These are phyloP conservation scores for Irpex sp. DNA, from an alignment of 1,284 basidiomycete genomes.

Conservation along the genomic window DNA sequence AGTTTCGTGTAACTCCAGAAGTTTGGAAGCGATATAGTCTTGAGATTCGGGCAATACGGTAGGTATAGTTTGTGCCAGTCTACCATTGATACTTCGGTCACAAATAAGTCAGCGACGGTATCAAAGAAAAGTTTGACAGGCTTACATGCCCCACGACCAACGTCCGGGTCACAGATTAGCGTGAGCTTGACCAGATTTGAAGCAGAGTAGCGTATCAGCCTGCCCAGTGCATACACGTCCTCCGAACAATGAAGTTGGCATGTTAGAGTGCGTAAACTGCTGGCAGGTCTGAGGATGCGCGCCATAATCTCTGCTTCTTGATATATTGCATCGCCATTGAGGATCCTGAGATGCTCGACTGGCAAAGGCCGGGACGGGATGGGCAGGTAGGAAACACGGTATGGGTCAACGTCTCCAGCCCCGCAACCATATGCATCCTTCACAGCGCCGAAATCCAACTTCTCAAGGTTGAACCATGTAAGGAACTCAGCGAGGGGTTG, in stretches of 20 bases:
- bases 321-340: not conserved
- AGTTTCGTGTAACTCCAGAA: not conserved
- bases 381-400: not conserved
- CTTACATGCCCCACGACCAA: not conserved
- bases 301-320: not conserved
- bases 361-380: not conserved
- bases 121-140: not conserved
- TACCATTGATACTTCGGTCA: not conserved
- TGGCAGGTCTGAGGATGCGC: not conserved
- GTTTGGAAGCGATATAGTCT: not conserved
- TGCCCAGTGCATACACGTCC: not conserved
- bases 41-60: not conserved
- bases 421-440: not conserved
- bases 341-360: not conserved
- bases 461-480: not conserved
- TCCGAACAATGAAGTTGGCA: not conserved
- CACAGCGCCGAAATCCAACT: not conserved
- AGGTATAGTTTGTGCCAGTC: not conserved
- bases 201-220: not conserved
- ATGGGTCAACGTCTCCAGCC: not conserved
- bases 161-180: not conserved
- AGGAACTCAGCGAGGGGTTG: not conserved
- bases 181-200: not conserved
- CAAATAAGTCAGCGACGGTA: not conserved
- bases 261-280: not conserved